Percentiles rank a stretch among this genome's conserved stretches.
Conservation (phyloP, 2,329 filamentous ascomycete species). For the Lasiodiplodia sp. region DNA sequence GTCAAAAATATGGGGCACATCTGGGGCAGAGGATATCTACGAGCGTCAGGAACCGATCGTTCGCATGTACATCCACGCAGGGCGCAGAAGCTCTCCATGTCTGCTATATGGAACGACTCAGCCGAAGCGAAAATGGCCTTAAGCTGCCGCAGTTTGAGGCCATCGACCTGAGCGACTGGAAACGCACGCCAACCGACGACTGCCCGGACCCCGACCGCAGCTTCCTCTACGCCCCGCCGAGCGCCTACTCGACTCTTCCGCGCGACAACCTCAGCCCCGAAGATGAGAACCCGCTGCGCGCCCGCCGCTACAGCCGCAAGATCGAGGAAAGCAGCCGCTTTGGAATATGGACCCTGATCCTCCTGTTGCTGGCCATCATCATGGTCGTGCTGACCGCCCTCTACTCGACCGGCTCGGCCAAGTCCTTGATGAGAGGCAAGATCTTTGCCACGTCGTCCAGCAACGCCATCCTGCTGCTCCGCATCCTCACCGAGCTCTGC, state of each 20-base stretch:
- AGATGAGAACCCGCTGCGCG: background rate
- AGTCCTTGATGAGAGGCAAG: conserved; percentile 15
- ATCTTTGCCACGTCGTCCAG: conserved; percentile 16
- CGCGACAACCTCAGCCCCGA: background rate
- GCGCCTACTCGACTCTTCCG: background rate
- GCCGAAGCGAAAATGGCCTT: background rate
- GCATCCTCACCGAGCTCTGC: conserved; percentile 24
- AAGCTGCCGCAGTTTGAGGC: conserved; percentile 15
- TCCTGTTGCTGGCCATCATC: conserved; percentile 11
- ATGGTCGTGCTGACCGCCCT: conserved; percentile 14
- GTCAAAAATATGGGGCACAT: conserved; percentile 22
- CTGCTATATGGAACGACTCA: conserved; percentile 19
- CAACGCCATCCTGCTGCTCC: conserved; percentile 22
- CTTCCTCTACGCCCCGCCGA: conserved; percentile 11
- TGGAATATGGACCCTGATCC: conserved; percentile 15
- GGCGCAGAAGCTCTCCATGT: conserved; percentile 25
- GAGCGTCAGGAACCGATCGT: conserved; percentile 7
- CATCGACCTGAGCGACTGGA: conserved; percentile 21
- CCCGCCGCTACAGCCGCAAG: conserved; percentile 18
- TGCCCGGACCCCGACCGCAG: conserved; percentile 1
- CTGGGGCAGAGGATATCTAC: conserved; percentile 20
- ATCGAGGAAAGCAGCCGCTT: conserved; percentile 22
- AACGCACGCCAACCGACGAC: background rate
- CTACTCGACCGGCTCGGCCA: conserved; percentile 20
- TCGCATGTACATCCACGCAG: conserved; percentile 20